A percentile compares a stretch with the other conserved stretches of the same genome.
Conservation (phyloP, 805 yeast genomes). For the Saturnispora bothae region DNA sequence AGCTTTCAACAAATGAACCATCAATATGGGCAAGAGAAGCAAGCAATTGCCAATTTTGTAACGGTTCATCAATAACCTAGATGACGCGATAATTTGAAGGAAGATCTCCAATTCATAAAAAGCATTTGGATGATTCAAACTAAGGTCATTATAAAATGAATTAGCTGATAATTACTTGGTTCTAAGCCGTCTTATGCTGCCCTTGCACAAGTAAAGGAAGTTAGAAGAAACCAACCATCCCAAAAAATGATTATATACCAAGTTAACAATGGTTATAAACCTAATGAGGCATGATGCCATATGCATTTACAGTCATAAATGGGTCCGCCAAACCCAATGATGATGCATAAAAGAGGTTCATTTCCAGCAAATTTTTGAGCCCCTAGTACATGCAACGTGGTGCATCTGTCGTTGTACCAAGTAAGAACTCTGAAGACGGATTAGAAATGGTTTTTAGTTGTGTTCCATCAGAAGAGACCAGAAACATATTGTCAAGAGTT, state of each 20-base stretch:
- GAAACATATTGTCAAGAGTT: constrained; percentile 89
- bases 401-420: constrained; percentile 23
- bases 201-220: constrained; percentile 97
- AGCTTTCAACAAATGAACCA: constrained; percentile 91
- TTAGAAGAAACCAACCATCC: constrained; percentile 91
- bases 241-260: constrained; percentile 98
- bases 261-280: constrained; percentile 75
- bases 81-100: constrained; percentile 76
- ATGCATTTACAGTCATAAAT: constrained; percentile 52
- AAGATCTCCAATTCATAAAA: constrained; percentile 96
- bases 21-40: constrained; percentile 85
- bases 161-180: constrained; percentile 92
- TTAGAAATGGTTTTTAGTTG: constrained; percentile 54
- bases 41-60: constrained; percentile 95
- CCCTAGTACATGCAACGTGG: constrained; percentile 79
- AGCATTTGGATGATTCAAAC: no score
- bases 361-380: constrained; percentile 44
- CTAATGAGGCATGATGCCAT: constrained; percentile 58
- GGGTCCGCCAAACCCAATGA: constrained; percentile 75
- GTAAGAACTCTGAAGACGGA: constrained; percentile 20
- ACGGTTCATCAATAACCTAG: constrained; percentile 93
- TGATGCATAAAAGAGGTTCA: constrained; percentile 50
- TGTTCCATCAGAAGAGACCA: constrained; percentile 82
- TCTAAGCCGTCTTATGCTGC: constrained; percentile 98
- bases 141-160: constrained; percentile 94